These are phyloP conservation scores for Strobilomyces confusus DNA, from an alignment of 768 basidiomycete genomes.

Conservation along the genomic window DNA sequence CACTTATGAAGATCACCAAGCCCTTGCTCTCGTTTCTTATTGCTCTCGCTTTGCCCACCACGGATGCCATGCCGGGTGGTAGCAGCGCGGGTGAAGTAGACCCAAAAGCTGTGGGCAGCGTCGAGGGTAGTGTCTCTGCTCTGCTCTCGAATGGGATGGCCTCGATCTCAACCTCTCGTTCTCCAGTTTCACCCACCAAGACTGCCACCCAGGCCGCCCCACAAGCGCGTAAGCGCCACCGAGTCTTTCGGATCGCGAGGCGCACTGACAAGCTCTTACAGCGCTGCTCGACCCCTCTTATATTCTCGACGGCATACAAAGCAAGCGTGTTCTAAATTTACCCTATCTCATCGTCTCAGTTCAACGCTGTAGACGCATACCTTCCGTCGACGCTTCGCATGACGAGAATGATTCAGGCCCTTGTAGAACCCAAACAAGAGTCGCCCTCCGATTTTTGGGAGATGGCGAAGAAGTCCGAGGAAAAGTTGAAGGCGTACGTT, in stretches of 20 bases:
- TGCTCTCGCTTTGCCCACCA: background rate
- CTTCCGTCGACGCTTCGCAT: background rate
- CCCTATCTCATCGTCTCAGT: background rate
- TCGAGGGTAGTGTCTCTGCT: background rate
- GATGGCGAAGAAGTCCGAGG: background rate
- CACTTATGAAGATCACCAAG: background rate
- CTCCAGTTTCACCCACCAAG: background rate
- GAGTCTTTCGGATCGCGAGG: background rate
- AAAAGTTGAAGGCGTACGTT: constrained; percentile 1
- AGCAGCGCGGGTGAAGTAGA: background rate
- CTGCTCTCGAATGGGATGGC: background rate
- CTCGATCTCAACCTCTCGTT: background rate
- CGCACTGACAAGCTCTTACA: background rate
- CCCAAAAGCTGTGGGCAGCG: background rate
- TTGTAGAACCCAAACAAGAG: background rate
- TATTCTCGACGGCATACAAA: constrained; percentile 1
- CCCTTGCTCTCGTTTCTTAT: background rate
- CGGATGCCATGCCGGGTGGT: background rate
- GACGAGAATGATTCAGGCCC: background rate
- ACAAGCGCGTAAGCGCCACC: background rate
- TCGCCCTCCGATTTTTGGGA: constrained; percentile 14
- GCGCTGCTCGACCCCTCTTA: background rate
- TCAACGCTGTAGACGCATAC: background rate
- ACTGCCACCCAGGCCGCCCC: background rate
- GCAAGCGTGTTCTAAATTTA: background rate